phyloP scores from a whole-genome alignment of 257 asterid genomes.

The Solanum piurae region DNA sequence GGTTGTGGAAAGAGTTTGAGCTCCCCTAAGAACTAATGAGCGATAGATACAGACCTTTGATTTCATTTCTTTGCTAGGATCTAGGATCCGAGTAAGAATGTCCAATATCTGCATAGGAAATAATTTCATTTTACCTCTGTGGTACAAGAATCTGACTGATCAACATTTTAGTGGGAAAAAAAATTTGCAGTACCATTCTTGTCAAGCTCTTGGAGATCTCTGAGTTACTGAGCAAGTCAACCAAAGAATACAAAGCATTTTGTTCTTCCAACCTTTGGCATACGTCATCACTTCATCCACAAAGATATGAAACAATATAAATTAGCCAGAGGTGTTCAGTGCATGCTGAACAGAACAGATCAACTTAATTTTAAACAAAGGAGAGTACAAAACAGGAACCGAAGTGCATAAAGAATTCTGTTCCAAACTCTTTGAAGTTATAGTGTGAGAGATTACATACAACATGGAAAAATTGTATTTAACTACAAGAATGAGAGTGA shows the following conservation, averaged over 20 bases:
- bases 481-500: neutral
- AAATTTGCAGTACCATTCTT: slow-evolving; percentile 36
- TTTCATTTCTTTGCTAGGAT: slow-evolving; percentile 68
- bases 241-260: slow-evolving; percentile 52
- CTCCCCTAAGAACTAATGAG: neutral
- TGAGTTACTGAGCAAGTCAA: slow-evolving; percentile 44
- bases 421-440: neutral
- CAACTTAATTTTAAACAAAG: neutral
- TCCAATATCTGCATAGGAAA: slow-evolving; percentile 48
- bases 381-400: neutral
- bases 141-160: neutral
- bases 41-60: slow-evolving; percentile 36
- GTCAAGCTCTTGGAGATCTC: slow-evolving; percentile 26
- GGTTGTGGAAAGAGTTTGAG: neutral
- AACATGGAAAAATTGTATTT: neutral
- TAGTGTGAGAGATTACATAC: neutral
- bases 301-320: slow-evolving; percentile 10
- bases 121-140: neutral
- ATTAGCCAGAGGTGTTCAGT: neutral
- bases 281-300: slow-evolving; percentile 49
- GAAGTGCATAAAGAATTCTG: neutral
- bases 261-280: slow-evolving; percentile 64
- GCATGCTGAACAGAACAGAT: neutral
- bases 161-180: neutral
- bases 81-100: slow-evolving; percentile 70